Percentiles rank a stretch among this genome's conserved stretches.
These are phyloP conservation scores for Suillus subaureus DNA, from an alignment of 768 basidiomycete genomes.

Conservation along the genomic window DNA sequence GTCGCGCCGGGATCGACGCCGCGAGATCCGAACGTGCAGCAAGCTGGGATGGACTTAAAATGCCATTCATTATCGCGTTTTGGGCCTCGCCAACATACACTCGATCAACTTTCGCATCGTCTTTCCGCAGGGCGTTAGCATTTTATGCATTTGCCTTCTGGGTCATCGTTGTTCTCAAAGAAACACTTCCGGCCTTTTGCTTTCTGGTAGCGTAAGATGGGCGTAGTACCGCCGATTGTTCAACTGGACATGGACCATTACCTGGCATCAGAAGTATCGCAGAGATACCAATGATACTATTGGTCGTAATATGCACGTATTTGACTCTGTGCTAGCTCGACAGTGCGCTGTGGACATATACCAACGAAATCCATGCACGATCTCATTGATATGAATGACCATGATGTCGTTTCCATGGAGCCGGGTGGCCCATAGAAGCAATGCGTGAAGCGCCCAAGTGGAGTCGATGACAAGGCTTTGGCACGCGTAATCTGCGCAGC, in stretches of 20 bases:
- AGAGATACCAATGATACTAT: slow-evolving; percentile 13
- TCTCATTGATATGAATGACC: not conserved
- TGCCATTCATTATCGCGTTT: not conserved
- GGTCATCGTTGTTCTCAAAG: slow-evolving; percentile 19
- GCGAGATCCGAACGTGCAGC: not conserved
- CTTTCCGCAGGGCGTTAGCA: not conserved
- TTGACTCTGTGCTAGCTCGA: slow-evolving; percentile 30
- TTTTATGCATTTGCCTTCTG: slow-evolving; percentile 8
- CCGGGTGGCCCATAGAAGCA: not conserved
- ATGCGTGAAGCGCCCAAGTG: not conserved
- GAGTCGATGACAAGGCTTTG: not conserved
- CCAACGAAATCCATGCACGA: not conserved
- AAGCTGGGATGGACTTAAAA: not conserved
- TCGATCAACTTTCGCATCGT: not conserved
- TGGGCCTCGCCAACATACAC: not conserved
- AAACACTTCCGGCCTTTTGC: slow-evolving; percentile 24
- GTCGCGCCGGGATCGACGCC: not conserved
- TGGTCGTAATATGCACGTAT: slow-evolving; percentile 14
- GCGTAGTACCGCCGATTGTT: slow-evolving; percentile 36
- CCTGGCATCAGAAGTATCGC: slow-evolving; percentile 17
- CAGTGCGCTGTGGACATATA: slow-evolving; percentile 42
- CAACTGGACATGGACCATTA: slow-evolving; percentile 26
- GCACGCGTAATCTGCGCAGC: not conserved
- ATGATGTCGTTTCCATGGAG: not conserved
- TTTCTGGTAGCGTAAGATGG: slow-evolving; percentile 38